phyloP scores from a whole-genome alignment of 164 flowering plant species.

The Amborella trichopoda region DNA sequence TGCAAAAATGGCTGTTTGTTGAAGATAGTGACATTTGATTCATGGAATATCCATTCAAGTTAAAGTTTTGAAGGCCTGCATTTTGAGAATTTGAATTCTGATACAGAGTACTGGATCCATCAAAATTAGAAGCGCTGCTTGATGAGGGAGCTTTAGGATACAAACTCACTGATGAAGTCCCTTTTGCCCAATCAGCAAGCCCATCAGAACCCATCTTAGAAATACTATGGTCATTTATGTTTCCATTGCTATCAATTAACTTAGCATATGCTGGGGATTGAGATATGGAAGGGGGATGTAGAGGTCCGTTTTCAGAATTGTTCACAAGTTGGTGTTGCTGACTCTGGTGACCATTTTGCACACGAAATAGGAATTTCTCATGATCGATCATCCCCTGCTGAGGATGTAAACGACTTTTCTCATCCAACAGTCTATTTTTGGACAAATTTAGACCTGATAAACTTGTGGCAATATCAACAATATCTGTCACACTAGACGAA shows the following conservation, averaged over 20 bases:
- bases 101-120: slow-evolving; percentile 20
- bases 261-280: slow-evolving; percentile 12
- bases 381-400: slow-evolving; percentile 19
- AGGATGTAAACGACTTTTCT: slow-evolving; percentile 20
- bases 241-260: slow-evolving; percentile 24
- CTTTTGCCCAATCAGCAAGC: slow-evolving; percentile 27
- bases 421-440: slow-evolving; percentile 21
- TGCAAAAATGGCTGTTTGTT: slow-evolving; percentile 18
- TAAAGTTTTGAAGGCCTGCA: slow-evolving; percentile 16
- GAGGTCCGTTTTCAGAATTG: slow-evolving; percentile 21
- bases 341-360: slow-evolving; percentile 26
- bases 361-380: slow-evolving; percentile 18
- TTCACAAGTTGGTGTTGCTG: slow-evolving; percentile 29
- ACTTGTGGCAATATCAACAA: slow-evolving; percentile 33
- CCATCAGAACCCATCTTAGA: slow-evolving; percentile 20
- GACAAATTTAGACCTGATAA: slow-evolving; percentile 41
- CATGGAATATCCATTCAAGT: slow-evolving; percentile 17
- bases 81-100: slow-evolving; percentile 16
- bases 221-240: slow-evolving; percentile 16
- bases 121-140: slow-evolving; percentile 18
- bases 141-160: slow-evolving; percentile 23
- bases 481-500: slow-evolving; percentile 23
- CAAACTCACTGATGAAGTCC: slow-evolving; percentile 36
- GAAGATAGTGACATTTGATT: slow-evolving; percentile 22
- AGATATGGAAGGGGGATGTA: slow-evolving; percentile 13